Conservation (phyloP, 495 filamentous ascomycete genomes). For the Penicillium pancosmium region DNA sequence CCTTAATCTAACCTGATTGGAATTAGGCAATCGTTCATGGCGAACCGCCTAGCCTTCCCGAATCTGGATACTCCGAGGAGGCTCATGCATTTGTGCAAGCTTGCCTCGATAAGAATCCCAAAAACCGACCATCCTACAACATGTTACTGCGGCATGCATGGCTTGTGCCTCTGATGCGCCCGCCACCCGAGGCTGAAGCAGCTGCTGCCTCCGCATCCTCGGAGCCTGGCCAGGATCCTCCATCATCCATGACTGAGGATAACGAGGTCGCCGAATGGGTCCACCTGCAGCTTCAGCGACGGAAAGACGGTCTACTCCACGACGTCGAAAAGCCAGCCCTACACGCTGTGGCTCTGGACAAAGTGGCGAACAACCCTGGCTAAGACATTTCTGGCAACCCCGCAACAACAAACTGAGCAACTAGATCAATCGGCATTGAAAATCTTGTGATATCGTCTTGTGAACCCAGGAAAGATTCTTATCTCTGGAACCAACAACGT, state of each 20-base stretch:
- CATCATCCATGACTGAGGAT: constrained; percentile 58
- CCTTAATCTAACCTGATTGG: constrained; percentile 16
- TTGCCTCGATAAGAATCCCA: constrained; percentile 91
- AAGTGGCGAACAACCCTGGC: constrained; percentile 46
- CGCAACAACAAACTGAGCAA: constrained; percentile 17
- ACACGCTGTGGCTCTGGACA: constrained; percentile 75
- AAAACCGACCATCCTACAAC: constrained; percentile 84
- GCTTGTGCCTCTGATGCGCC: constrained; percentile 78
- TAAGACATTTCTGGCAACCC: constrained; percentile 29
- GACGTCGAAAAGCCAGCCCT: constrained; percentile 66
- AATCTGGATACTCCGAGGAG: constrained; percentile 71
- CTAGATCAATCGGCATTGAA: not conserved
- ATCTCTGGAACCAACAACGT: not conserved
- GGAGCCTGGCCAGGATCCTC: constrained; percentile 44
- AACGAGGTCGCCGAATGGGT: constrained; percentile 87
- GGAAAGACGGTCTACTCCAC: constrained; percentile 52
- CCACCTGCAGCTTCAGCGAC: constrained; percentile 64
- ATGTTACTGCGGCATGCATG: constrained; percentile 89
- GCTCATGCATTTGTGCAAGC: constrained; percentile 86
- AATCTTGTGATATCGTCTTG: not conserved
- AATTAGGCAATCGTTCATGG: constrained; percentile 94
- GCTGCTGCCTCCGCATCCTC: constrained; percentile 28
- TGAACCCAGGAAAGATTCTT: not conserved
- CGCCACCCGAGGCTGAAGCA: constrained; percentile 77
- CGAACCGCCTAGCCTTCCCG: constrained; percentile 83